phyloP scores from a whole-genome alignment of 352 stramenopile genomes.

The Pythium guiyangense region DNA sequence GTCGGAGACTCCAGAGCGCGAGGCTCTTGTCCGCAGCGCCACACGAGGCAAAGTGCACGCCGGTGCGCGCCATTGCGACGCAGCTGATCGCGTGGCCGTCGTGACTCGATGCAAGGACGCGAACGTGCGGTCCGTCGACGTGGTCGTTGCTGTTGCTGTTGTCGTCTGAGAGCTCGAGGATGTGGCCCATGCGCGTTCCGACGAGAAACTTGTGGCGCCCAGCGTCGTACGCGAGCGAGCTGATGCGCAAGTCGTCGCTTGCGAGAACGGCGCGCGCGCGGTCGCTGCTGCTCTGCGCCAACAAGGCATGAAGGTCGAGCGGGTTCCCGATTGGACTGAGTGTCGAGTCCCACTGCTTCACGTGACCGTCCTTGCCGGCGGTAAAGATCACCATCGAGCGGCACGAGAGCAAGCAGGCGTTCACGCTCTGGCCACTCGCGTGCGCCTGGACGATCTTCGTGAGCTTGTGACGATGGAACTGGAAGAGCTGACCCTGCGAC shows the following conservation, averaged over 20 bases:
- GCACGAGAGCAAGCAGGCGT: constrained; percentile 48
- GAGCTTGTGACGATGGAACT: constrained; percentile 61
- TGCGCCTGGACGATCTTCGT: constrained; percentile 60
- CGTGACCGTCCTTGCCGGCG: constrained; percentile 61
- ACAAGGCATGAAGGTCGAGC: constrained; percentile 45
- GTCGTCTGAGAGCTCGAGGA: constrained; percentile 45
- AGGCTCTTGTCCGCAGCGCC: constrained; percentile 30
- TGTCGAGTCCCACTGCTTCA: constrained; percentile 83
- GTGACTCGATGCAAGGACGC: constrained; percentile 52
- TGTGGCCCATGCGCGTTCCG: constrained; percentile 48
- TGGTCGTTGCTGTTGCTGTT: neutral
- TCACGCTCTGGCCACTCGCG: constrained; percentile 42
- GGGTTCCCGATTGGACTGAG: constrained; percentile 62
- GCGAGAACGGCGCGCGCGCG: constrained; percentile 16
- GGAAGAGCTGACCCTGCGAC: constrained; percentile 50
- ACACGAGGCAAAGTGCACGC: constrained; percentile 50
- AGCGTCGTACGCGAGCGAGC: constrained; percentile 65
- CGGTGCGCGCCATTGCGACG: constrained; percentile 21
- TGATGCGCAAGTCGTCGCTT: constrained; percentile 63
- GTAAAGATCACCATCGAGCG: constrained; percentile 79
- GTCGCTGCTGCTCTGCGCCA: constrained; percentile 1
- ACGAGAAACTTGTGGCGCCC: constrained; percentile 43
- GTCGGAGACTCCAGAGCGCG: constrained; percentile 61
- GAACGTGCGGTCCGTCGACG: constrained; percentile 6
- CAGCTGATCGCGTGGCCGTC: constrained; percentile 14